Evolutionary conservation across 1,284 basidiomycete genomes (phyloP).

Genomic region (Amylostereum areolatum): DNA sequence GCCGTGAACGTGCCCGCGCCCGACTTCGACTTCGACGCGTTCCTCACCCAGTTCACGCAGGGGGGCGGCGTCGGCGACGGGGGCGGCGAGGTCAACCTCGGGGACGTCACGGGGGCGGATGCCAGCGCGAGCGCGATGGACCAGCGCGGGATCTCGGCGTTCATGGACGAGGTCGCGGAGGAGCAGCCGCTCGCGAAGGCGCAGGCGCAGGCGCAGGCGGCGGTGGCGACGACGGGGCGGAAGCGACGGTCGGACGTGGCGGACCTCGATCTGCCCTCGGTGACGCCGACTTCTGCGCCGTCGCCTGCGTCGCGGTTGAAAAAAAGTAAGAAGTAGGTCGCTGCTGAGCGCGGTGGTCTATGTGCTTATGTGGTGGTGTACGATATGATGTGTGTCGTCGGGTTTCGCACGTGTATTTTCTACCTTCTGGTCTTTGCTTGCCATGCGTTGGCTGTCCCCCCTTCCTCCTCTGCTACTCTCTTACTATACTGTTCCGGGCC

Average conservation of each 20-base stretch:
- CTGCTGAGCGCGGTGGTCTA: too few species aligned
- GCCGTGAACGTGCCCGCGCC: neutral
- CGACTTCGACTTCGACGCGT: constrained; percentile 46
- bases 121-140: constrained; percentile 29
- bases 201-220: neutral
- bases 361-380: too few species aligned
- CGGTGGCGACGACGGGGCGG: neutral
- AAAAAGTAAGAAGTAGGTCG: neutral
- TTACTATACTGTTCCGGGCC: too few species aligned
- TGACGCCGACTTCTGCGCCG: neutral
- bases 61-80: constrained; percentile 6
- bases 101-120: constrained; percentile 16
- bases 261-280: constrained; percentile 5
- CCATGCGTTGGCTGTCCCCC: too few species aligned
- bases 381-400: too few species aligned
- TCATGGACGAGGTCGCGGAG: constrained; percentile 35
- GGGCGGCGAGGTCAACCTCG: constrained; percentile 13
- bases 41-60: constrained; percentile 31
- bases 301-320: neutral
- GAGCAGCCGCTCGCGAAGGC: neutral
- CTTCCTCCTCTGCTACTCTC: too few species aligned
- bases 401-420: too few species aligned
- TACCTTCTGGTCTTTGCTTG: too few species aligned
- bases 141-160: constrained; percentile 29
- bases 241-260: constrained; percentile 12